Conservation (phyloP, 108 stramenopile species). For the Fragilaria crotonensis region DNA sequence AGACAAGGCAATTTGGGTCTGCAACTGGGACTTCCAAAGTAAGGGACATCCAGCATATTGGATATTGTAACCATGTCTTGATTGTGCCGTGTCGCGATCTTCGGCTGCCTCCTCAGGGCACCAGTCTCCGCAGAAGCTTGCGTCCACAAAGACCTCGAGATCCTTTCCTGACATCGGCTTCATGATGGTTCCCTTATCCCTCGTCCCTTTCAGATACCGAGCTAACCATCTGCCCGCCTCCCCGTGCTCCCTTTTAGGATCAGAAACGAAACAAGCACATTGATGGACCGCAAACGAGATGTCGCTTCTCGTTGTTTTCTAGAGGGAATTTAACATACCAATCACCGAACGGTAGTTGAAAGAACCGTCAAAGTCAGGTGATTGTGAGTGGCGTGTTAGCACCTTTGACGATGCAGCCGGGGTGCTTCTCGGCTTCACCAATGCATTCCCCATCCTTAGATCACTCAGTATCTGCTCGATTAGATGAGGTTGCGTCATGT, state of each 20-base stretch:
- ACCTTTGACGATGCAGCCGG: not conserved
- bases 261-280: no score
- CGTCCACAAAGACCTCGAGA: slow-evolving; percentile 20
- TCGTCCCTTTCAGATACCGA: slow-evolving; percentile 16
- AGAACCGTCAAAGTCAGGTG: no score
- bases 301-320: slow-evolving; percentile 2
- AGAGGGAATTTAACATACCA: slow-evolving; percentile 17
- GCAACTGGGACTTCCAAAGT: slow-evolving; percentile 15
- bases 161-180: slow-evolving; percentile 1
- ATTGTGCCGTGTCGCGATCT: slow-evolving; percentile 7
- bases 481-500: slow-evolving; percentile 34
- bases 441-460: slow-evolving; percentile 1
- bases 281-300: no score
- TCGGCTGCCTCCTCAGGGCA: not conserved
- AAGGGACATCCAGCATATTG: no score
- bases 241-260: slow-evolving; percentile 14
- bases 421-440: not conserved
- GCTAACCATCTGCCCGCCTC: slow-evolving; percentile 11
- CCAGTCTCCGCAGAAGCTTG: slow-evolving; percentile 14
- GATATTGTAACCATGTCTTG: slow-evolving; percentile 4
- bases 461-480: slow-evolving; percentile 18
- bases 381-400: not conserved
- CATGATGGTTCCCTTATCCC: slow-evolving; percentile 16
- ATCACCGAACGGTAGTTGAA: slow-evolving; percentile 15
- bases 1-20: slow-evolving; percentile 16